phyloP scores from a whole-genome alignment of 2,329 filamentous ascomycete genomes.

The Cadophora gregata region DNA sequence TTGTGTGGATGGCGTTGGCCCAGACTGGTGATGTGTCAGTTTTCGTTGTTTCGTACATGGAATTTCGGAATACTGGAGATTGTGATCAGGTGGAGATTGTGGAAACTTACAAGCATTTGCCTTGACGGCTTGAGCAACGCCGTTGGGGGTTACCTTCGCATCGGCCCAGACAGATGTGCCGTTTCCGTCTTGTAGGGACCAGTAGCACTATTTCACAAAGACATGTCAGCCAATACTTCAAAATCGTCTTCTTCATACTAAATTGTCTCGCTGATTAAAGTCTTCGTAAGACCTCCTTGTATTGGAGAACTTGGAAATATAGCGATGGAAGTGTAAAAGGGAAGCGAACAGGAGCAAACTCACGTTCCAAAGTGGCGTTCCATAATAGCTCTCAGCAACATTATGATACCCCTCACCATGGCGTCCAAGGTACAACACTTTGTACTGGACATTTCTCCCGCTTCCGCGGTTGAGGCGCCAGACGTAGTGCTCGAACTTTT shows the following conservation, averaged over 20 bases:
- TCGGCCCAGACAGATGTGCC: constrained; percentile 68
- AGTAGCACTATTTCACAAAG: constrained; percentile 58
- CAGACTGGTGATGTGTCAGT: constrained; percentile 50
- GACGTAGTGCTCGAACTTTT: constrained; percentile 66
- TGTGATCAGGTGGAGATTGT: background rate
- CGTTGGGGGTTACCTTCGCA: constrained; percentile 63
- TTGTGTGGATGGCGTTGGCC: constrained; percentile 54
- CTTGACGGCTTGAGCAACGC: constrained; percentile 61
- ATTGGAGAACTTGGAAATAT: no score
- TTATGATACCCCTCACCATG: constrained; percentile 72
- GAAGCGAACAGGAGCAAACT: constrained; percentile 35
- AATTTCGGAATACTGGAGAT: background rate
- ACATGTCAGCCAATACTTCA: background rate
- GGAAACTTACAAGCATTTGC: constrained; percentile 53
- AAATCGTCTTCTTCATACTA: background rate
- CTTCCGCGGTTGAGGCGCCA: constrained; percentile 56
- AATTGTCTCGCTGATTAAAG: no score
- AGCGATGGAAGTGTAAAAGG: background rate
- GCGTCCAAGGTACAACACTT: constrained; percentile 68
- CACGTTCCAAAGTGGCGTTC: constrained; percentile 72
- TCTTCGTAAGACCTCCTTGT: no score
- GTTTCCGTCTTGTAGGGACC: constrained; percentile 68
- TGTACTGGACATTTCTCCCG: constrained; percentile 60
- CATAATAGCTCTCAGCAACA: constrained; percentile 68
- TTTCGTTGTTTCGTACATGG: background rate